Evolutionary conservation across 805 yeast genomes (phyloP).

Genomic region (Starmerella sirachaensis): DNA sequence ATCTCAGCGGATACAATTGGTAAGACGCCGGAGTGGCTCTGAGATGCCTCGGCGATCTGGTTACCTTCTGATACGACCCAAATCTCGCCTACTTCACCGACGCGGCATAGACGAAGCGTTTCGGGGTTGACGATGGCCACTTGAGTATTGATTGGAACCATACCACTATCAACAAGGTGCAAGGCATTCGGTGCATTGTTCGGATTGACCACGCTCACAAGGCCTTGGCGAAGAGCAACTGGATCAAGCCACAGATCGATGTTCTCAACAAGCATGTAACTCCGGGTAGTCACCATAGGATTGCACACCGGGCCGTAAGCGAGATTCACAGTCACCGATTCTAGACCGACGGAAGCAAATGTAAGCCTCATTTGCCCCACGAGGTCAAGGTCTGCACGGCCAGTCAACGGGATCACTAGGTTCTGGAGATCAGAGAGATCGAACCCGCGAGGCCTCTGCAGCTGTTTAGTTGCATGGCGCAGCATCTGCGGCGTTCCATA

Average conservation of each 20-base stretch:
- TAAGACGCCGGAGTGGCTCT: too few species aligned
- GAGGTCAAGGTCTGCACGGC: constrained; percentile 54
- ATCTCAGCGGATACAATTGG: constrained; percentile 47
- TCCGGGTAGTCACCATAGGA: constrained; percentile 72
- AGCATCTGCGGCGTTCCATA: constrained; percentile 77
- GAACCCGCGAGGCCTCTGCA: constrained; percentile 46
- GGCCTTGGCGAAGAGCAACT: constrained; percentile 78
- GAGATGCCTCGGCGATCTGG: constrained; percentile 44
- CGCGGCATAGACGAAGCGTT: constrained; percentile 60
- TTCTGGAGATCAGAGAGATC: constrained; percentile 57
- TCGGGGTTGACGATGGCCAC: constrained; percentile 93
- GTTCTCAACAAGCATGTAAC: constrained; percentile 81
- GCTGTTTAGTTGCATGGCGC: constrained; percentile 51
- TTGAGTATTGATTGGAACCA: constrained; percentile 90
- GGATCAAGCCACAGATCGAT: constrained; percentile 81
- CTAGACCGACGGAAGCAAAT: constrained; percentile 53
- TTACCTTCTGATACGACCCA: constrained; percentile 92
- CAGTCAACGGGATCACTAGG: constrained; percentile 63
- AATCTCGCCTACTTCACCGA: constrained; percentile 92
- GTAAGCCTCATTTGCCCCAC: constrained; percentile 44
- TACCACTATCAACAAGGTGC: constrained; percentile 84
- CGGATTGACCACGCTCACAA: constrained; percentile 66
- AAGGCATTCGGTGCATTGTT: constrained; percentile 56
- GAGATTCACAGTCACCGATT: constrained; percentile 57
- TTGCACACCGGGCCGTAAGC: constrained; percentile 70